Conservation (phyloP, 805 yeast genomes). For the Barnettozyma californica region DNA sequence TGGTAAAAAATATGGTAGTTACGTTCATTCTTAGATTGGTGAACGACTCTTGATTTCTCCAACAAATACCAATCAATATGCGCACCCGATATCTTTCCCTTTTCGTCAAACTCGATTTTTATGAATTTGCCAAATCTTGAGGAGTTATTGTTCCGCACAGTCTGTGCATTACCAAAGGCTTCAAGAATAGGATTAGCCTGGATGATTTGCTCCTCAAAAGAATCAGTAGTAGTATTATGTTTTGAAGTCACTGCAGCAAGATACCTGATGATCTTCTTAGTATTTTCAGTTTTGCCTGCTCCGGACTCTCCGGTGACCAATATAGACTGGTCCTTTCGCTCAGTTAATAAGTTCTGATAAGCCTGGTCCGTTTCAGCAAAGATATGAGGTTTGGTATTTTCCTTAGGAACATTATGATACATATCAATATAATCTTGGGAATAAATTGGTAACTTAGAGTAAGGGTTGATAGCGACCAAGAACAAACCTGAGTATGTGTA, state of each 20-base stretch:
- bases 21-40: conserved; percentile 71
- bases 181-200: conserved; percentile 95
- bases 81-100: conserved; percentile 76
- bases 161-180: conserved; percentile 95
- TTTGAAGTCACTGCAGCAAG: conserved; percentile 67
- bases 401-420: conserved; percentile 45
- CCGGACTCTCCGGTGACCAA: conserved; percentile 99
- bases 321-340: conserved; percentile 77
- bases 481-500: conserved; percentile 95
- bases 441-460: conserved; percentile 68
- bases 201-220: conserved; percentile 78
- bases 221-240: conserved; percentile 19
- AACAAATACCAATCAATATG: conserved; percentile 90
- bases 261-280: conserved; percentile 91
- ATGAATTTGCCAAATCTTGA: conserved; percentile 97
- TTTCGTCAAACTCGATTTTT: conserved; percentile 65
- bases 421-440: conserved; percentile 48
- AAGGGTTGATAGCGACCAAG: conserved; percentile 93
- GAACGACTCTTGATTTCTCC: conserved; percentile 88
- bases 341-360: conserved; percentile 63
- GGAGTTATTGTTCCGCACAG: conserved; percentile 88
- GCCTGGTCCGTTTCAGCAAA: conserved; percentile 88
- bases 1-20: conserved; percentile 92
- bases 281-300: conserved; percentile 97
- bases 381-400: conserved; percentile 73